These are phyloP conservation scores for Scutellaria barbata DNA, from an alignment of 257 asterid species.

Conservation along the genomic window DNA sequence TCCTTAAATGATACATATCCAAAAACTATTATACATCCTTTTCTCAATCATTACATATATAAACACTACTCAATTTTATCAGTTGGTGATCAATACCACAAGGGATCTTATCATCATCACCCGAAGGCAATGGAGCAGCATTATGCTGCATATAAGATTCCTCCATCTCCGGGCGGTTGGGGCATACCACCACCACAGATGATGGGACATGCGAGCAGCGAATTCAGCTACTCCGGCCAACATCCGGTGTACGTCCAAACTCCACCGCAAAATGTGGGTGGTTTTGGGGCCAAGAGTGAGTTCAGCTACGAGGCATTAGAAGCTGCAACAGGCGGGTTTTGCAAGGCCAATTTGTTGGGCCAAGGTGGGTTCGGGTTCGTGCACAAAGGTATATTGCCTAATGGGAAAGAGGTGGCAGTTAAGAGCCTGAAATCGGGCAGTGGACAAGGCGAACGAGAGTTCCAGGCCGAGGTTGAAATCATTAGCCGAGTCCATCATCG, in stretches of 20 bases:
- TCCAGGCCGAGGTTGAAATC: conserved; percentile 95
- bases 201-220: conserved; percentile 38
- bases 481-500: conserved; percentile 97
- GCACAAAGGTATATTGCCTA: conserved; percentile 72
- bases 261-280: not conserved
- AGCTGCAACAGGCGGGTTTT: conserved; percentile 65
- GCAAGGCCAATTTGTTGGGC: conserved; percentile 68
- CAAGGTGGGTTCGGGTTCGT: conserved; percentile 94
- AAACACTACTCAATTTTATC: not conserved
- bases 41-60: no score
- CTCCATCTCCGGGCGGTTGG: conserved; percentile 32
- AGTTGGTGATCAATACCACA: conserved; percentile 47
- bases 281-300: conserved; percentile 50
- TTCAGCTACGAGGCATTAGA: conserved; percentile 76
- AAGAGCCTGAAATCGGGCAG: conserved; percentile 93
- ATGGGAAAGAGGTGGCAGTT: conserved; percentile 72
- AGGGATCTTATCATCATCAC: not conserved
- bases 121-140: conserved; percentile 34
- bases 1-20: no score
- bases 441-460: conserved; percentile 95
- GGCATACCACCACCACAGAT: no score
- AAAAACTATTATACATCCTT: no score
- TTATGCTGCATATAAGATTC: conserved; percentile 38
- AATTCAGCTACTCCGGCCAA: conserved; percentile 46
- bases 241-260: not conserved